Conservation (phyloP, 768 basidiomycete species). For the Austroboletus eburneus region DNA sequence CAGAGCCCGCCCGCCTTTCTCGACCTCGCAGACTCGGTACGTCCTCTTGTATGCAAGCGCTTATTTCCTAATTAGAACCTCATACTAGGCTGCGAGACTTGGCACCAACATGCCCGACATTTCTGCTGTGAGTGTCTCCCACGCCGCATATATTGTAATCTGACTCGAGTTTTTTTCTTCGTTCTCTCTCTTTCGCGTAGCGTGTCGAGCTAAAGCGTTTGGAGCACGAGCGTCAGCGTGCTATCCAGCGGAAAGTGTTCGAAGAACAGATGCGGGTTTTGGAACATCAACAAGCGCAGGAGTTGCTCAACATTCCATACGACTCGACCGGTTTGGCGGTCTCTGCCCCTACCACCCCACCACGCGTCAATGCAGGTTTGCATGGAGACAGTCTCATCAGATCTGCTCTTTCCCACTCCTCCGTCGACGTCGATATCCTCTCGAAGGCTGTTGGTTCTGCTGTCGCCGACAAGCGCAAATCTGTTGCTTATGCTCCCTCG, state of each 20-base stretch:
- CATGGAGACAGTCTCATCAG: conserved; percentile 50
- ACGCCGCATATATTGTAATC: background rate
- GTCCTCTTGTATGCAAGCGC: conserved; percentile 30
- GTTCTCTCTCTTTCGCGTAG: conserved; percentile 42
- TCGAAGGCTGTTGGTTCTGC: conserved; percentile 67
- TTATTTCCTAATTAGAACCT: conserved; percentile 3
- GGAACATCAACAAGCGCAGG: conserved; percentile 87
- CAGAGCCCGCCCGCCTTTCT: conserved; percentile 89
- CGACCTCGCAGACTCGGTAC: conserved; percentile 89
- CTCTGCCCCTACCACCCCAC: conserved; percentile 85
- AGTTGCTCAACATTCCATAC: conserved; percentile 72
- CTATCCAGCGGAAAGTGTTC: conserved; percentile 82
- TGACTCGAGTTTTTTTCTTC: conserved; percentile 7
- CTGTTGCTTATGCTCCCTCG: conserved; percentile 78
- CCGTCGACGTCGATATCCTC: conserved; percentile 58
- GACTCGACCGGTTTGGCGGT: conserved; percentile 68
- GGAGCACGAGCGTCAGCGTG: conserved; percentile 82
- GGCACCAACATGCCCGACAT: conserved; percentile 86
- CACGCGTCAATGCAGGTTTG: conserved; percentile 69
- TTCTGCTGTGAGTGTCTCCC: conserved; percentile 60
- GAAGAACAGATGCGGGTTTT: conserved; percentile 96
- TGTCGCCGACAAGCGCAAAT: conserved; percentile 76
- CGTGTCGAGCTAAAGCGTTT: conserved; percentile 88
- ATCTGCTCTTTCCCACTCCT: conserved; percentile 43
- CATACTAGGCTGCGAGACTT: conserved; percentile 67